Evolutionary conservation across 1,284 basidiomycete species (phyloP), one percentile per base, ranked within the genome.

Genomic region (Stereum hirsutum): DNA sequence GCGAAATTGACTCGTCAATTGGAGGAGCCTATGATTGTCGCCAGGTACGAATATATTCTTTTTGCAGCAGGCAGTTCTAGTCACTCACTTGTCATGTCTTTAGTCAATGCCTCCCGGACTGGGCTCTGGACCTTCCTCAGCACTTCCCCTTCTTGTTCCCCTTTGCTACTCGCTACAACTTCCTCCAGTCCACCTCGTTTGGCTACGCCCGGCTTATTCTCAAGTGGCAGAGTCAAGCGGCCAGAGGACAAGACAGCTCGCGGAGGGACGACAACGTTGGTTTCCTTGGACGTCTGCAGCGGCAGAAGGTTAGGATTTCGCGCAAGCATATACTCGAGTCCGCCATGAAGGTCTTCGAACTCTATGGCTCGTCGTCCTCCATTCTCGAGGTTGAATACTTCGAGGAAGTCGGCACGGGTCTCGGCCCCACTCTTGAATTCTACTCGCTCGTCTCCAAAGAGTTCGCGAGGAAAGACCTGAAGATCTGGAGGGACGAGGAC

Each of bases 361-460:
- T 99, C 20, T 99, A 98, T 57, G 95, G 93, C 6, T 89, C 87
- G 1, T 92, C 88, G 10, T 89, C 87, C 5, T 92, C 91, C 1
- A 82, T 98, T 35, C 75, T 99, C 17, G 95, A 99, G 61, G 91
- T 99, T 42, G 94, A 99, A 63, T 99, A 98, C 69, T 98, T 98
- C 59, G 93, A 97, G 58, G 96, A 99, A 69, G 95, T 97, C 40
- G 96, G 96, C 19, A 99, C 96, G 2, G 96, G 96, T 24, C 69
- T 99, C 10, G 96, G 96, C 3, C 96, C 94, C 5, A 99, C 96
- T n/a, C 73, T 99, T 27, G 96, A 98, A 66, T 98, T 99, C 65
- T 98, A 97, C 64, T 86, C 92, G 30, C 69, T 98, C 41, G 92
- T 92, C 12, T 94, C 90, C 39, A 86, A 83, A 57, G 93, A 95